These are phyloP conservation scores for Pyrenochaeta sp. DNA, from an alignment of 2,329 filamentous ascomycete species.

Conservation along the genomic window DNA sequence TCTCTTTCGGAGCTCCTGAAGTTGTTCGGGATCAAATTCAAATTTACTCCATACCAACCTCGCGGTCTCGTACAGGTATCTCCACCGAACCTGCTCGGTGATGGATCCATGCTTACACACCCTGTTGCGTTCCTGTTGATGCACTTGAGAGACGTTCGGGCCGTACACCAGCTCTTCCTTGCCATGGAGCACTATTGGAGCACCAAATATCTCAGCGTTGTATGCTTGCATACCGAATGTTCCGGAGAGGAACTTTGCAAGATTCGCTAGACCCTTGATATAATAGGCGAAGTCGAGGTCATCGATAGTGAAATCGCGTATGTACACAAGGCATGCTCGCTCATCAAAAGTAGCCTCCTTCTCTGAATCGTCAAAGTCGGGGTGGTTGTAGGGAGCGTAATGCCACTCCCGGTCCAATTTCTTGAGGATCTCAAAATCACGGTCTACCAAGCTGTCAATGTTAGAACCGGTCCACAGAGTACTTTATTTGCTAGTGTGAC, in stretches of 20 bases:
- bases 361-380: background rate
- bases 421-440: background rate
- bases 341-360: background rate
- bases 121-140: background rate
- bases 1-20: conserved; percentile 2
- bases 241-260: conserved; percentile 20
- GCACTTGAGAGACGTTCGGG: background rate
- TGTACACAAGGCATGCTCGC: conserved; percentile 21
- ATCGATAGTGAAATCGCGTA: conserved; percentile 29
- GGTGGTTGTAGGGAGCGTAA: conserved; percentile 10
- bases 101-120: conserved; percentile 1
- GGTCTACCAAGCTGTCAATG: background rate
- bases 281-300: conserved; percentile 26
- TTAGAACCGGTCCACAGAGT: background rate
- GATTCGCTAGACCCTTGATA: conserved; percentile 17
- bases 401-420: conserved; percentile 10
- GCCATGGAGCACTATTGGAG: conserved; percentile 5
- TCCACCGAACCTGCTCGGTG: conserved; percentile 22
- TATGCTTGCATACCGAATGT: conserved; percentile 24
- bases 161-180: background rate
- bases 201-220: conserved; percentile 24
- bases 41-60: conserved; percentile 25
- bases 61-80: conserved; percentile 30
- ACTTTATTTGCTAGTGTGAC: background rate
- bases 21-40: conserved; percentile 9